Conservation (phyloP, 2,329 filamentous ascomycete genomes). For the Capronia americana region DNA sequence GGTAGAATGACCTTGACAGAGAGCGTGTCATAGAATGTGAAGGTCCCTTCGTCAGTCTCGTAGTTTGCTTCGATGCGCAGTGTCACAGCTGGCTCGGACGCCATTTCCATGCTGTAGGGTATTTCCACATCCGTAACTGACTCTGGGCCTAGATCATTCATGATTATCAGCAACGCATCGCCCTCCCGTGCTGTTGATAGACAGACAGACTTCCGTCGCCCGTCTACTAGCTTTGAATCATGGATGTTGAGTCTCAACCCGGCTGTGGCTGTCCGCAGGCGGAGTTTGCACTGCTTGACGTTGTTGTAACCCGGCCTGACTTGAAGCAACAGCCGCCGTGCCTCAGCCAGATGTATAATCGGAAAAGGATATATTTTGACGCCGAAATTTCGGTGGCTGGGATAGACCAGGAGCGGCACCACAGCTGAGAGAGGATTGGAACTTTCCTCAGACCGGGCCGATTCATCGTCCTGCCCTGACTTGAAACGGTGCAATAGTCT, state of each 20-base stretch:
- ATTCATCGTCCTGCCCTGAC: conserved; percentile 18
- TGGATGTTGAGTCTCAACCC: conserved; percentile 68
- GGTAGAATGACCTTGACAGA: conserved; percentile 76
- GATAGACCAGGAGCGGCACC: conserved; percentile 36
- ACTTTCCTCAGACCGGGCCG: conserved; percentile 6
- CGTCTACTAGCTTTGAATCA: conserved; percentile 60
- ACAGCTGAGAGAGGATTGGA: conserved; percentile 7
- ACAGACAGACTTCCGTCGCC: conserved; percentile 49
- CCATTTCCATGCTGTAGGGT: conserved; percentile 80
- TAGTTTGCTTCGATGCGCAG: conserved; percentile 80
- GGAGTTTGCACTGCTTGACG: conserved; percentile 63
- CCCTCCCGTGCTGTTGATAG: conserved; percentile 33
- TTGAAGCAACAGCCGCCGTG: conserved; percentile 76
- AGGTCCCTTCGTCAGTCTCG: conserved; percentile 68
- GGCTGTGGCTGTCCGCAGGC: conserved; percentile 69
- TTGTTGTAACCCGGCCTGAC: conserved; percentile 49
- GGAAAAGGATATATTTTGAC: conserved; percentile 69
- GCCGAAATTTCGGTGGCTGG: conserved; percentile 22
- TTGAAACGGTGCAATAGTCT: conserved; percentile 34
- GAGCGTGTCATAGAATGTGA: conserved; percentile 67
- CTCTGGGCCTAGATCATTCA: conserved; percentile 29
- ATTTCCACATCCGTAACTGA: conserved; percentile 60
- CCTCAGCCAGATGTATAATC: conserved; percentile 78
- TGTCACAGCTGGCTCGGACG: conserved; percentile 65
- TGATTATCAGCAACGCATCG: conserved; percentile 29